A percentile compares a stretch with the other conserved stretches of the same genome.
phyloP scores from a whole-genome alignment of 1,284 basidiomycete genomes.

The Boletus sp. region DNA sequence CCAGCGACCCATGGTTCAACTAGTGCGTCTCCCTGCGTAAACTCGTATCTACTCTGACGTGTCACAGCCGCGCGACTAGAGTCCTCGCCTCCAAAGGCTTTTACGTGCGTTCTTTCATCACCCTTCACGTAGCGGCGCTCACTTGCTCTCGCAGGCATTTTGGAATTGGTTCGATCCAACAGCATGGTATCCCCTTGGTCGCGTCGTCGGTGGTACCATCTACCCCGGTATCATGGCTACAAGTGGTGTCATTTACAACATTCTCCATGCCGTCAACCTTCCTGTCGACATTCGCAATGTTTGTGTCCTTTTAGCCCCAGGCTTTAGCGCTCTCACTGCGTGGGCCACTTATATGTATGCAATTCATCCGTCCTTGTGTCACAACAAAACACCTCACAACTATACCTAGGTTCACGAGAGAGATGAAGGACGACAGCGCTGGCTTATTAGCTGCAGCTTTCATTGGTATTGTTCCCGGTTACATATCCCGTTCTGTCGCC shows the following conservation, averaged over 20 bases:
- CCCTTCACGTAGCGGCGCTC: neutral
- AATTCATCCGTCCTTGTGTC: neutral
- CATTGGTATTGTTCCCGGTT: conserved; percentile 97
- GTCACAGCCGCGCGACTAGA: conserved; percentile 81
- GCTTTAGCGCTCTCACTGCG: conserved; percentile 95
- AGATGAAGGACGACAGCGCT: conserved; percentile 93
- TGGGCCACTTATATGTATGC: conserved; percentile 95
- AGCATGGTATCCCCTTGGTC: conserved; percentile 98
- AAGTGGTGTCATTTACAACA: conserved; percentile 94
- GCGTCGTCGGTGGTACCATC: conserved; percentile 97
- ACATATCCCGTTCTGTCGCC: conserved; percentile 98
- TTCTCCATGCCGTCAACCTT: conserved; percentile 87
- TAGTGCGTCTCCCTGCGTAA: conserved; percentile 61
- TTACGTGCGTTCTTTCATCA: conserved; percentile 65
- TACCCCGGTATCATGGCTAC: conserved; percentile 99
- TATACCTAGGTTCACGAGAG: conserved; percentile 82
- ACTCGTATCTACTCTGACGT: conserved; percentile 10
- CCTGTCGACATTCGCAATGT: conserved; percentile 98
- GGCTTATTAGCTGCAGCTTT: conserved; percentile 98
- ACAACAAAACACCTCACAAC: conserved; percentile 1
- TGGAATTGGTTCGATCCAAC: conserved; percentile 99
- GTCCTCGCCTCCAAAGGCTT: conserved; percentile 92
- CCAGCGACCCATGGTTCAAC: conserved; percentile 97
- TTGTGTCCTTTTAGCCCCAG: conserved; percentile 96
- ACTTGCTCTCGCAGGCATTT: conserved; percentile 72